These are phyloP conservation scores for Aspergillus flavus DNA, from an alignment of 2,329 filamentous ascomycete species.

Conservation along the genomic window DNA sequence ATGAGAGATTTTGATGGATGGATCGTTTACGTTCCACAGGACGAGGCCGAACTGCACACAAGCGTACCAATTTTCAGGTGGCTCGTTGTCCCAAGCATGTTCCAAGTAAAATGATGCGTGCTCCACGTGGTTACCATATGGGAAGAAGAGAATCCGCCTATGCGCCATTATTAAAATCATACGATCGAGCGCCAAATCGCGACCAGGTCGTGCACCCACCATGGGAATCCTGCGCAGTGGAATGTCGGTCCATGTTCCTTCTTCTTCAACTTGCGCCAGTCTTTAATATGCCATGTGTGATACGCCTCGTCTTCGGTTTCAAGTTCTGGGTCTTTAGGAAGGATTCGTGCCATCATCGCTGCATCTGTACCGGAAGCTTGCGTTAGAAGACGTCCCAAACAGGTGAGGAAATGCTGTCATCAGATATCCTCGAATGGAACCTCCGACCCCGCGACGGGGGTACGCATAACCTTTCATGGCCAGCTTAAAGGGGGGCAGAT, in stretches of 20 bases:
- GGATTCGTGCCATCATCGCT: slow-evolving; percentile 78
- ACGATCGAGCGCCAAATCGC: background rate
- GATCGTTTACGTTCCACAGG: slow-evolving; percentile 90
- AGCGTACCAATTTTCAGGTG: slow-evolving; percentile 92
- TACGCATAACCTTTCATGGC: slow-evolving; percentile 2
- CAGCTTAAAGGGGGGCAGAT: background rate
- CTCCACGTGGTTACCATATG: slow-evolving; percentile 91
- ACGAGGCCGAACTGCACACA: slow-evolving; percentile 96
- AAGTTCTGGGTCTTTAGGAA: slow-evolving; percentile 77
- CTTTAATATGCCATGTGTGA: slow-evolving; percentile 84
- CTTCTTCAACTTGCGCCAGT: slow-evolving; percentile 75
- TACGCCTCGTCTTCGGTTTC: slow-evolving; percentile 75
- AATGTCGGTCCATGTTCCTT: slow-evolving; percentile 89
- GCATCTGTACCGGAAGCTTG: slow-evolving; percentile 59
- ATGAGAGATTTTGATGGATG: slow-evolving; percentile 75
- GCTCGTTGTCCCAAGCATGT: slow-evolving; percentile 77
- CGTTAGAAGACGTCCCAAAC: slow-evolving; percentile 19
- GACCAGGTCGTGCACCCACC: slow-evolving; percentile 57
- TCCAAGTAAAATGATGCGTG: slow-evolving; percentile 95
- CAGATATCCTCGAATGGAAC: slow-evolving; percentile 3
- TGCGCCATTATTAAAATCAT: slow-evolving; percentile 26
- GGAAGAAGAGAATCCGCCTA: slow-evolving; percentile 94
- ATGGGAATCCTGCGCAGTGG: slow-evolving; percentile 82
- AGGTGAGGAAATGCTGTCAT: background rate
- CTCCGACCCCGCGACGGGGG: slow-evolving; percentile 14